Percentiles rank a stretch among this genome's conserved stretches.
Conservation (phyloP, 345 rosid species). For the Citrus sinensis region DVS_A1.0 CM039161.1:5279001-5279500, state of each 20-base stretch:
- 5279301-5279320: neutral
- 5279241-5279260: neutral
- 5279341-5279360: neutral
- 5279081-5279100: slow-evolving; percentile 30
- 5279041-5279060: neutral
- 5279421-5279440: neutral
- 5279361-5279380: neutral
- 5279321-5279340: neutral
- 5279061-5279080: slow-evolving; percentile 28
- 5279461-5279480: neutral
- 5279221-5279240: neutral
- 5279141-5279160: slow-evolving; percentile 32
- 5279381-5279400: neutral
- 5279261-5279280: neutral
- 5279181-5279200: slow-evolving; percentile 48
- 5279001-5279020: neutral
- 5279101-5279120: slow-evolving; percentile 30
- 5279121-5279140: slow-evolving; percentile 32
- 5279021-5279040: neutral
- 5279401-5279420: neutral
- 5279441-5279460: neutral
- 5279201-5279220: slow-evolving; percentile 11
- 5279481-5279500: no score
- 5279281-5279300: neutral
- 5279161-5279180: slow-evolving; percentile 24